Percentiles rank a stretch among this genome's conserved stretches.
phyloP scores from a whole-genome alignment of 1,284 basidiomycete genomes.

The Ustilago trichophora region DNA sequence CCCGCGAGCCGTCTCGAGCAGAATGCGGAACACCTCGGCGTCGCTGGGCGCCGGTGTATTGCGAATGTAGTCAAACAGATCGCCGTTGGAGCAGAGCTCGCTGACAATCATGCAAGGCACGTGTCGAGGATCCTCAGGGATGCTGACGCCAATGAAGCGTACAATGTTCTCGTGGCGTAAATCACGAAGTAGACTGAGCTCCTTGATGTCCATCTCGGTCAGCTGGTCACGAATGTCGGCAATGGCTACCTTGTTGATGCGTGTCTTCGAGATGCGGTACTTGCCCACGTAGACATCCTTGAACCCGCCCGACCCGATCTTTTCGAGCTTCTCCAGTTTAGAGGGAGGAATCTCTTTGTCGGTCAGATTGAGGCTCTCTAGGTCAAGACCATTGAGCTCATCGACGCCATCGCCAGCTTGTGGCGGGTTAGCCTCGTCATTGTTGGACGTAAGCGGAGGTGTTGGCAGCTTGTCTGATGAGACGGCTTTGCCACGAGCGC shows the following conservation, averaged over 20 bases:
- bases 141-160: conserved; percentile 75
- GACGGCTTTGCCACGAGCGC: conserved; percentile 17
- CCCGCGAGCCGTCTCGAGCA: conserved; percentile 92
- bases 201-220: conserved; percentile 97
- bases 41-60: conserved; percentile 80
- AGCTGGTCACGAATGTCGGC: conserved; percentile 95
- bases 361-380: conserved; percentile 89
- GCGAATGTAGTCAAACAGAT: conserved; percentile 96
- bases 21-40: conserved; percentile 83
- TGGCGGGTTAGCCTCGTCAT: conserved; percentile 39
- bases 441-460: conserved; percentile 41
- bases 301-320: conserved; percentile 97
- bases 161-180: conserved; percentile 98
- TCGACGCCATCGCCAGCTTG: conserved; percentile 69
- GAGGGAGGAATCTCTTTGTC: conserved; percentile 93
- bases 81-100: conserved; percentile 96
- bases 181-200: conserved; percentile 91
- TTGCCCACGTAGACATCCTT: conserved; percentile 75
- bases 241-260: conserved; percentile 73
- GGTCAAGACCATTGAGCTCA: conserved; percentile 86
- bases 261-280: conserved; percentile 58
- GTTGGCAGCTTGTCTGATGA: conserved; percentile 52
- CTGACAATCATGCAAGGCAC: conserved; percentile 98
- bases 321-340: conserved; percentile 89
- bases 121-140: conserved; percentile 72